Percentiles rank a stretch among this genome's conserved stretches.
Conservation (phyloP, 202 grass and related monocot genomes). For the Dendrocalamus latiflorus region DNA sequence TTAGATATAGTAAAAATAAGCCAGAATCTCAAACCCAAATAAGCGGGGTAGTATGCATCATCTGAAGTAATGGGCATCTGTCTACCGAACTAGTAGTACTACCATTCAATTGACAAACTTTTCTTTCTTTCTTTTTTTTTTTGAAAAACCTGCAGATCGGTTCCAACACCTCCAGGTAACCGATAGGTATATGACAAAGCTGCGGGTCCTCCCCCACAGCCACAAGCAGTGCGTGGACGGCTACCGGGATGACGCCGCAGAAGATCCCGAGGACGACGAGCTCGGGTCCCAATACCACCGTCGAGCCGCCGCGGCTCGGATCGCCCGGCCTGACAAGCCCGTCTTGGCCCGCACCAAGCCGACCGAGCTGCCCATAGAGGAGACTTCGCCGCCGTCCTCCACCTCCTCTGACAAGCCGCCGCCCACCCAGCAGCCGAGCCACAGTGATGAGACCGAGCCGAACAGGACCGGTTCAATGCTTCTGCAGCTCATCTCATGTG, state of each 20-base stretch:
- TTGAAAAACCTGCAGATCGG: constrained; percentile 37
- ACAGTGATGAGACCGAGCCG: constrained; percentile 36
- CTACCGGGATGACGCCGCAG: constrained; percentile 41
- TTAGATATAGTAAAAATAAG: too few relatives aligned
- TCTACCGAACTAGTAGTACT: background rate
- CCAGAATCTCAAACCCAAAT: too few relatives aligned
- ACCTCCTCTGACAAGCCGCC: constrained; percentile 51
- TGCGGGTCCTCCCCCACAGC: constrained; percentile 30
- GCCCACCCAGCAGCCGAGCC: background rate
- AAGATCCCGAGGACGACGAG: constrained; percentile 46
- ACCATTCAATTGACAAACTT: background rate
- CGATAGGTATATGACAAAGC: constrained; percentile 47
- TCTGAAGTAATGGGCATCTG: constrained; percentile 13
- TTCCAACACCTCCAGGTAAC: constrained; percentile 49
- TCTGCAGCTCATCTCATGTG: constrained; percentile 88
- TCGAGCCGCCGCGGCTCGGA: background rate
- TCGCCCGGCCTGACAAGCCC: constrained; percentile 29
- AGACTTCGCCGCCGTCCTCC: constrained; percentile 58
- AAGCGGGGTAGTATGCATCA: background rate
- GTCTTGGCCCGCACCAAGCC: constrained; percentile 41
- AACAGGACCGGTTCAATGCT: constrained; percentile 62
- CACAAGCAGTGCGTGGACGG: constrained; percentile 54
- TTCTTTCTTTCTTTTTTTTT: background rate
- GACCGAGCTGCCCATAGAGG: constrained; percentile 66
- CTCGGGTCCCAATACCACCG: constrained; percentile 42